Evolutionary conservation across 1,284 basidiomycete genomes (phyloP).

Genomic region (Agaricales sp.): DNA sequence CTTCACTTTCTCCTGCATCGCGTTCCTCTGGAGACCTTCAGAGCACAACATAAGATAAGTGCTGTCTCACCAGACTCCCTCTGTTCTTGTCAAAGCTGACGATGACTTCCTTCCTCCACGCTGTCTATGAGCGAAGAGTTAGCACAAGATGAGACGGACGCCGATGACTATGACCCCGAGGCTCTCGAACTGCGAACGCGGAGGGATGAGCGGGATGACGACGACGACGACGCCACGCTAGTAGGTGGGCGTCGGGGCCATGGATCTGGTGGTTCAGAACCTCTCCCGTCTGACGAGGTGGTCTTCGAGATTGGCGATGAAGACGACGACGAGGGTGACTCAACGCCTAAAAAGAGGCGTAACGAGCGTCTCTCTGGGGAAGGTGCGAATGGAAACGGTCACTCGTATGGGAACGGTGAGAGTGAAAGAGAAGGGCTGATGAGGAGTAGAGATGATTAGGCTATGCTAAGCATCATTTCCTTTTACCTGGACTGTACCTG

Average conservation of each 20-base stretch:
- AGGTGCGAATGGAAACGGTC: not conserved
- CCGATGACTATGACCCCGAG: conserved; percentile 87
- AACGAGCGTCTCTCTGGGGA: conserved; percentile 35
- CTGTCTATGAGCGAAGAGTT: conserved; percentile 73
- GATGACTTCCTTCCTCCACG: conserved; percentile 19
- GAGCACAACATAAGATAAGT: conserved; percentile 85
- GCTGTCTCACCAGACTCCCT: conserved; percentile 5
- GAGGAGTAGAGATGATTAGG: conserved; percentile 1
- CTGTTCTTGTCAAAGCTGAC: conserved; percentile 4
- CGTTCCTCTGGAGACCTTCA: conserved; percentile 92
- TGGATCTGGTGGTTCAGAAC: conserved; percentile 34
- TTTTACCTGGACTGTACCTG: not conserved
- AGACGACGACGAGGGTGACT: conserved; percentile 57
- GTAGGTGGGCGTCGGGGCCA: conserved; percentile 41
- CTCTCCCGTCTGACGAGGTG: conserved; percentile 58
- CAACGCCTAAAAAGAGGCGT: conserved; percentile 37
- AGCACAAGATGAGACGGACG: conserved; percentile 85
- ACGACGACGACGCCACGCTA: conserved; percentile 60
- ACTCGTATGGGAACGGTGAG: conserved; percentile 14
- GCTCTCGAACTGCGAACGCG: conserved; percentile 47
- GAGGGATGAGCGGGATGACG: conserved; percentile 43
- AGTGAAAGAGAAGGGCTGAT: conserved; percentile 8
- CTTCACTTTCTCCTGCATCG: conserved; percentile 70
- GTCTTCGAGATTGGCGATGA: conserved; percentile 93
- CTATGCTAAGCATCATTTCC: no score